Evolutionary conservation across 1,139 yeast genomes (phyloP).

Genomic region (Magnusiomyces tetraspermus): DNA sequence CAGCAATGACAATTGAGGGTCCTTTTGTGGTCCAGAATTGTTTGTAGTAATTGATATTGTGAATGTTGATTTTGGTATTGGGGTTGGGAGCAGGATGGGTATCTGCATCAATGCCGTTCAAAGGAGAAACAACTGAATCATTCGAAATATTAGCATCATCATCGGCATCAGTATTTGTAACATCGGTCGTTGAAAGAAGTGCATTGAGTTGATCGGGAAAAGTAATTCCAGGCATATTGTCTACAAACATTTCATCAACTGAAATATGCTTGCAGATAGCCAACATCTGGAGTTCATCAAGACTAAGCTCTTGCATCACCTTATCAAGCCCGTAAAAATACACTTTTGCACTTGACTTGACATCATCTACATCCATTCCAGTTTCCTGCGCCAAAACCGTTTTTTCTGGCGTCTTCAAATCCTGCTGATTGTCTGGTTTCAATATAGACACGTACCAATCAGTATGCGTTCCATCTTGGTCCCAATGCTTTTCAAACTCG

Average conservation of each 20-base stretch:
- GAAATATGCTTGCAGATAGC: neutral
- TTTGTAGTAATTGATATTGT: neutral
- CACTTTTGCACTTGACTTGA: too few species aligned
- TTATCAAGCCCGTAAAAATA: neutral
- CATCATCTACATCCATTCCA: neutral
- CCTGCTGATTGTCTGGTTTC: neutral
- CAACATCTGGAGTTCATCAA: neutral
- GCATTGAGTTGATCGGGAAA: neutral
- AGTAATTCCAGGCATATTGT: neutral
- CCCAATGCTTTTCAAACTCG: constrained; percentile 8
- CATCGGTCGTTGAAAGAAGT: too few species aligned
- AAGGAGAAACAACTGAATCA: too few species aligned
- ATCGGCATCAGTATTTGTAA: neutral
- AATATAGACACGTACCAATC: constrained; percentile 5
- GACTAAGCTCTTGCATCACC: neutral
- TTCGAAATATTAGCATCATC: neutral
- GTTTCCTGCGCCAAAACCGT: neutral
- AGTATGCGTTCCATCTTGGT: constrained; percentile 5
- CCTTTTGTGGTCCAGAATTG: neutral
- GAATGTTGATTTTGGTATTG: too few species aligned
- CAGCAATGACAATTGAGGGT: neutral
- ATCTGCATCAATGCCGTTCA: too few species aligned
- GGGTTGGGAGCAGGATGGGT: too few species aligned
- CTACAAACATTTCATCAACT: neutral
- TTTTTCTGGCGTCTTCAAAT: neutral